Evolutionary conservation across 2,329 filamentous ascomycete genomes (phyloP).

Genomic region (Clathrospora elynae): DNA sequence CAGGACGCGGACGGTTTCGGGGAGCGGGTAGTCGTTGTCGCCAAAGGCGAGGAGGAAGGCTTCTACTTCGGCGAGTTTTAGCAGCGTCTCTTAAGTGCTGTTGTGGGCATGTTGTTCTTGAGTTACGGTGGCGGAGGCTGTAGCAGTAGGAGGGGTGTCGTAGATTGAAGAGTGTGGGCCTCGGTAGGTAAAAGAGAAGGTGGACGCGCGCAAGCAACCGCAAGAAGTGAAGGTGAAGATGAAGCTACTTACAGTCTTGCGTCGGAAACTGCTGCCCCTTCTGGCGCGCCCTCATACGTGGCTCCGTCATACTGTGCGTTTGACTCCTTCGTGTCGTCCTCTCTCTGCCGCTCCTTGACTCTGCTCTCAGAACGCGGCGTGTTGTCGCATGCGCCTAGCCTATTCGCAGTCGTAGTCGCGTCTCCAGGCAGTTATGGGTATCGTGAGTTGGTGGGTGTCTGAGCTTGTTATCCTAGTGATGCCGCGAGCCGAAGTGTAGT

Average conservation of each 20-base stretch:
- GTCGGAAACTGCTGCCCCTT: constrained; percentile 55
- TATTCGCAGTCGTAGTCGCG: constrained; percentile 1
- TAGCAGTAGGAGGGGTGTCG: background rate
- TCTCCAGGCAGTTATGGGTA: no score
- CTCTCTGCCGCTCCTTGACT: background rate
- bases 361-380: background rate
- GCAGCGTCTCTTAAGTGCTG: constrained; percentile 9
- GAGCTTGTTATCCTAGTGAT: no score
- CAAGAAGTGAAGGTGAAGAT: constrained; percentile 1
- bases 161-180: background rate
- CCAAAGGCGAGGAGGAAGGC: constrained; percentile 80
- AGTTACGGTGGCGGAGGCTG: constrained; percentile 1
- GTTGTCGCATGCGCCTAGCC: background rate
- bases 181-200: background rate
- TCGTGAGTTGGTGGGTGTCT: no score
- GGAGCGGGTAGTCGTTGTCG: constrained; percentile 76
- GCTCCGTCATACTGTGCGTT: constrained; percentile 52
- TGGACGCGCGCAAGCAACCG: no score
- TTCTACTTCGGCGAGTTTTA: constrained; percentile 59
- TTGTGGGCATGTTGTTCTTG: constrained; percentile 7
- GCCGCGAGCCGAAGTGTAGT: no score
- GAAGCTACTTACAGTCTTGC: constrained; percentile 45
- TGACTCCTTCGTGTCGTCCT: background rate
- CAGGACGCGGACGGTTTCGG: constrained; percentile 81
- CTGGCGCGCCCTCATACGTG: constrained; percentile 54